These are phyloP conservation scores for Ocimum tenuiflorum DNA, from an alignment of 257 asterid genomes.

Conservation along the genomic window DNA sequence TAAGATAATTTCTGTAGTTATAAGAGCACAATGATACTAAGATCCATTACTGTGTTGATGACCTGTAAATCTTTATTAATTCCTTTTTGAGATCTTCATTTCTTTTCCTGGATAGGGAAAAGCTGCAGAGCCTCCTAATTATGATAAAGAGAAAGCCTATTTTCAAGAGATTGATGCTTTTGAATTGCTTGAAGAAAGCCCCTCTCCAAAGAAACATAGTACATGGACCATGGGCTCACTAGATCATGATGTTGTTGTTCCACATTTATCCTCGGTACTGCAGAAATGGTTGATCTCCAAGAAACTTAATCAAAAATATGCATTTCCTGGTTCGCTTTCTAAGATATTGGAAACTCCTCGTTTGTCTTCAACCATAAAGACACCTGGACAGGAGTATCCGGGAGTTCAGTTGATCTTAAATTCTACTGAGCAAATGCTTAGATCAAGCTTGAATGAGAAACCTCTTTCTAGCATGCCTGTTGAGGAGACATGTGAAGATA, in stretches of 20 bases:
- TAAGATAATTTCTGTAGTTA: slow-evolving; percentile 5
- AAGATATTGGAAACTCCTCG: slow-evolving; percentile 69
- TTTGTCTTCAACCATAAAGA: slow-evolving; percentile 27
- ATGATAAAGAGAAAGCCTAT: slow-evolving; percentile 63
- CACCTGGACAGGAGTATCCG: slow-evolving; percentile 27
- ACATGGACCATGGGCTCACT: slow-evolving; percentile 61
- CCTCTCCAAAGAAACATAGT: slow-evolving; percentile 76
- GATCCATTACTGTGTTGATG: not conserved
- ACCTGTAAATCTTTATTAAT: not conserved
- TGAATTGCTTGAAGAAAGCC: slow-evolving; percentile 87
- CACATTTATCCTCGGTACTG: slow-evolving; percentile 68
- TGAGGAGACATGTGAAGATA: slow-evolving; percentile 46
- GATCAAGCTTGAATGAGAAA: slow-evolving; percentile 33
- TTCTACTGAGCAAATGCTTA: slow-evolving; percentile 29
- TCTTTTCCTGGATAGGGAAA: slow-evolving; percentile 46
- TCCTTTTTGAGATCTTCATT: slow-evolving; percentile 1
- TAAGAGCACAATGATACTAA: not conserved
- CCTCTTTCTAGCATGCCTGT: slow-evolving; percentile 27
- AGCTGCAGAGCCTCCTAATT: slow-evolving; percentile 44
- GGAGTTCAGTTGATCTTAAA: slow-evolving; percentile 28
- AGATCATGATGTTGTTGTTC: slow-evolving; percentile 36
- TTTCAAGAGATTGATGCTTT: slow-evolving; percentile 86
- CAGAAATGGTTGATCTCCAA: slow-evolving; percentile 67
- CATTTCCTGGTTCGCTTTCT: slow-evolving; percentile 59
- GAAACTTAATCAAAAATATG: slow-evolving; percentile 40